Base-by-base conservation (phyloP, 192 early-diverging fungal genomes). In the Rhizophagus prolifer region DNA sequence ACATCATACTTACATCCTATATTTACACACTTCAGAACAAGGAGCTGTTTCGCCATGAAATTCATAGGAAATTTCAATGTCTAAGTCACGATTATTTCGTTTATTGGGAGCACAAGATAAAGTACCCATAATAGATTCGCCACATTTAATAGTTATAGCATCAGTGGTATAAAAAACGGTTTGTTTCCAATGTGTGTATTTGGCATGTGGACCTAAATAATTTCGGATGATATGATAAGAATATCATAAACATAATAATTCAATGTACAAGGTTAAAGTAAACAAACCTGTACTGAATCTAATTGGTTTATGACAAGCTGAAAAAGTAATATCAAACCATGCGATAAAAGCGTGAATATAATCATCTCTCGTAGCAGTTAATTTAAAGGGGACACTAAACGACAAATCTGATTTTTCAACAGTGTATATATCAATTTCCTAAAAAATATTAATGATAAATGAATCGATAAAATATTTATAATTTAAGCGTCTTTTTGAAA, bases 171-270 rank as follows among this genome's bases (percentile, higher is more conserved):
- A 99, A 84, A 99, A 97, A 21, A 92, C 80, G 0, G 95, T 95
- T 83, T 98, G 96, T 87, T 96, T 97, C 97, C 97, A 99, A 86
- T 99, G 97, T n/a, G 96, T 98, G 46, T 92, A 89, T 72, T 87
- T 89, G 31, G 90, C 89, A 62, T 87, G 82, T 10, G 95, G 94
- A 0, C 91, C 89, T 1, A 93, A 96, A 41, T 62, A 16, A 2
- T 90, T 34, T 91, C 28, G 9, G 21, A 64, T 64, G 14, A 10
- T 13, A 64, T 64, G 3, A 34, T 67, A 62, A 26, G 25, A 28
- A 70, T 47, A 14, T 28, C 10, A 23, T 25, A 46, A n/a, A 46
- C 12, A 44, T 4, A 25, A 47, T 13, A 44, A 13, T 25, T 38
- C 13, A n/a, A 13, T 69, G 10, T 13, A 25, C 47, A 14, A 58